Evolutionary conservation across 164 flowering plant genomes (phyloP).

Genomic region (Aristolochia fimbriata): DNA sequence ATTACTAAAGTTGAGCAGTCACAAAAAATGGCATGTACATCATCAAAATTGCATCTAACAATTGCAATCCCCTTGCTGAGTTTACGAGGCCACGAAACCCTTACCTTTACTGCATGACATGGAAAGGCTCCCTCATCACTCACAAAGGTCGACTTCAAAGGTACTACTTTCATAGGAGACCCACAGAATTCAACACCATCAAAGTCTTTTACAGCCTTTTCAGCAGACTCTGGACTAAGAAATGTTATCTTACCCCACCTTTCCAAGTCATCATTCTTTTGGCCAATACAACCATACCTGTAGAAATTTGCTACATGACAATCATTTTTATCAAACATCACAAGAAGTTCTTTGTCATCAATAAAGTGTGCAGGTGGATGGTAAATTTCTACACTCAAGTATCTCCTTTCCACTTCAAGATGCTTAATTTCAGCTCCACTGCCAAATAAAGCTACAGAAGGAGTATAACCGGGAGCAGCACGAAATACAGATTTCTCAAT

Average conservation of each 20-base stretch:
- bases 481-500: conserved; percentile 58
- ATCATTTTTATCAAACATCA: conserved; percentile 45
- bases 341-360: conserved; percentile 65
- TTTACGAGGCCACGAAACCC: conserved; percentile 80
- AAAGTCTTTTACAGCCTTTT: conserved; percentile 35
- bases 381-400: conserved; percentile 55
- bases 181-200: conserved; percentile 37
- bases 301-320: conserved; percentile 52
- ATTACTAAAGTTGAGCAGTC: conserved; percentile 38
- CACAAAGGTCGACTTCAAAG: conserved; percentile 33
- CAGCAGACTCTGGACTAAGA: conserved; percentile 68
- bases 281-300: conserved; percentile 31
- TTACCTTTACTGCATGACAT: conserved; percentile 66
- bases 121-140: conserved; percentile 38
- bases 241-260: conserved; percentile 80
- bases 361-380: conserved; percentile 24
- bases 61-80: conserved; percentile 59
- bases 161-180: conserved; percentile 35
- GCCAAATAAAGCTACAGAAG: conserved; percentile 80
- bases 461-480: conserved; percentile 38
- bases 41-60: conserved; percentile 41
- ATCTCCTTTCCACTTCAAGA: conserved; percentile 70
- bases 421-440: conserved; percentile 88
- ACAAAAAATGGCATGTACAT: conserved; percentile 33
- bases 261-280: conserved; percentile 34